Conservation (phyloP, 176 grass and related monocot species). For the Olyra latifolia region DNA sequence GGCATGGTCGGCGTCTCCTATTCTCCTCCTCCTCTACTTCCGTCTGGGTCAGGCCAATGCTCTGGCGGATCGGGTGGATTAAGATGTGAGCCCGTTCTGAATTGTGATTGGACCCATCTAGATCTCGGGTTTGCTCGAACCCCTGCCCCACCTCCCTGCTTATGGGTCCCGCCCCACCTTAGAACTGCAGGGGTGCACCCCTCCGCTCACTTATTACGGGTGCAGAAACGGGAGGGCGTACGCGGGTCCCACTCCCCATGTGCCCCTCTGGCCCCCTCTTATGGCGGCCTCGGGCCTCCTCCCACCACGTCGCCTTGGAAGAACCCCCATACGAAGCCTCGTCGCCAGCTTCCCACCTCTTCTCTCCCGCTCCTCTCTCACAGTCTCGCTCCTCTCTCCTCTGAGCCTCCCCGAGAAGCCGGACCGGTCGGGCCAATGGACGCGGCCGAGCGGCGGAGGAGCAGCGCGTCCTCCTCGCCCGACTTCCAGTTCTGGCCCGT, state of each 20-base stretch:
- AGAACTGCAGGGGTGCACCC: background rate
- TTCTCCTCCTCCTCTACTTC: no score
- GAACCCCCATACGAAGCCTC: constrained; percentile 21
- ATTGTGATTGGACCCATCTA: no score
- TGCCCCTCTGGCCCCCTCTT: constrained; percentile 30
- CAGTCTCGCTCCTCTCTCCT: no score
- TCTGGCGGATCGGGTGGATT: no score
- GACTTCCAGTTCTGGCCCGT: constrained; percentile 87
- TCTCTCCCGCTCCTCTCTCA: no score
- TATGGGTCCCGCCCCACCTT: background rate
- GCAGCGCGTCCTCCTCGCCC: constrained; percentile 49
- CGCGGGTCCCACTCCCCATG: constrained; percentile 41
- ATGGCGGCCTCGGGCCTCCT: background rate
- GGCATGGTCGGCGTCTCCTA: no score
- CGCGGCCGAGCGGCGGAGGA: constrained; percentile 33
- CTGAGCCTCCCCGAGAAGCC: no score
- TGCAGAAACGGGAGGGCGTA: constrained; percentile 20
- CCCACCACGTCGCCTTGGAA: background rate
- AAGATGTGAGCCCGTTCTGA: no score
- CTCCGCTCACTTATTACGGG: background rate
- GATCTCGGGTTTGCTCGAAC: no score
- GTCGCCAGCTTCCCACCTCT: background rate
- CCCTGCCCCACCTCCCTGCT: background rate
- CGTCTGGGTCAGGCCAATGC: no score
- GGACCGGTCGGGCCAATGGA: background rate